Percentiles rank a stretch among this genome's conserved stretches.
Conservation (phyloP, 1,139 yeast genomes). For the Yamadazyma triangularis region DNA sequence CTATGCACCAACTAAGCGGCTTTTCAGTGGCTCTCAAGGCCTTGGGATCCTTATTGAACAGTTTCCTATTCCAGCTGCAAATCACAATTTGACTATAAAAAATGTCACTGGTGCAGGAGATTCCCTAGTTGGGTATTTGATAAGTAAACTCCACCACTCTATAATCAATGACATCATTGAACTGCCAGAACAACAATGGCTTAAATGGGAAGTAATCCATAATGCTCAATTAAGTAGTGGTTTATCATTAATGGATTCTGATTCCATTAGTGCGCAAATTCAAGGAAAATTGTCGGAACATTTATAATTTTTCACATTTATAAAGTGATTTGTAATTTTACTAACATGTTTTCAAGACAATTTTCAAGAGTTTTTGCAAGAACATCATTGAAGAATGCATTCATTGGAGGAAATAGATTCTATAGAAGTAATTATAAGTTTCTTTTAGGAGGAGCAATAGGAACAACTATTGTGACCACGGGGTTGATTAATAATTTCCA, state of each 20-base stretch:
- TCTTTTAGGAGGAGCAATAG: constrained; percentile 1
- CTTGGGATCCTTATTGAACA: constrained; percentile 42
- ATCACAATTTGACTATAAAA: constrained; percentile 25
- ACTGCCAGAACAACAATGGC: constrained; percentile 19
- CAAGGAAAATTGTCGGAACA: not conserved
- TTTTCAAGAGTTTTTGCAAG: too few relatives aligned
- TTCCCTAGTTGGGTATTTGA: constrained; percentile 54
- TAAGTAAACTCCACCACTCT: constrained; percentile 13
- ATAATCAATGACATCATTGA: not conserved
- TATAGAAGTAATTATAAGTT: too few relatives aligned
- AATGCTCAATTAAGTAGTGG: constrained; percentile 57
- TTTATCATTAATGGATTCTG: constrained; percentile 23
- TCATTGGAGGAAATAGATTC: too few relatives aligned
- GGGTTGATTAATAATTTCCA: constrained; percentile 3
- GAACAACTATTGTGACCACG: not conserved
- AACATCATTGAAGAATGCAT: too few relatives aligned
- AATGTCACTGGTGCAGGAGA: constrained; percentile 78
- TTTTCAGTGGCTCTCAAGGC: constrained; percentile 4
- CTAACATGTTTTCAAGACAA: too few relatives aligned
- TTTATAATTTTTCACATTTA: too few relatives aligned
- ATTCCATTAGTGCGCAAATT: not conserved
- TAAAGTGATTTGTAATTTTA: too few relatives aligned
- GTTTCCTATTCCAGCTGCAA: constrained; percentile 45
- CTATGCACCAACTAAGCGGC: constrained; percentile 21
- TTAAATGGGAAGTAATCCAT: constrained; percentile 19